Evolutionary conservation across 2,329 filamentous ascomycete genomes (phyloP).

Genomic region (Sporothrix variecibatus): DNA sequence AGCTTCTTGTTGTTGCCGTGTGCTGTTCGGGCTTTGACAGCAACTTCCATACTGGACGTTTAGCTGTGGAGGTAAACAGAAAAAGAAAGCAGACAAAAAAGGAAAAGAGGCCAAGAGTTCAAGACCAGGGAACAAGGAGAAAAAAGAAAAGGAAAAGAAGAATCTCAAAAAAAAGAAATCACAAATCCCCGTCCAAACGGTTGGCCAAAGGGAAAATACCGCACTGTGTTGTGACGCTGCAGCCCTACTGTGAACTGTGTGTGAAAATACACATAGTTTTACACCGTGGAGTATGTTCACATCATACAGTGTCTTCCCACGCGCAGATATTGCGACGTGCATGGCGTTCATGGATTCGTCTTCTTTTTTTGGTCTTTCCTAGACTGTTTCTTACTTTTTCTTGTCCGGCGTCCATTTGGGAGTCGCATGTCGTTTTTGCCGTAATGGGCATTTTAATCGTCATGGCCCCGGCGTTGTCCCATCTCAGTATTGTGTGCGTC

Average conservation of each 20-base stretch:
- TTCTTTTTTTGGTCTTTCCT: not conserved
- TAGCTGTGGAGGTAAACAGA: too few species aligned
- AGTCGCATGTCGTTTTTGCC: not conserved
- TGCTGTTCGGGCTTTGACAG: not conserved
- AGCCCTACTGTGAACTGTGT: not conserved
- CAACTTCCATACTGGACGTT: not conserved
- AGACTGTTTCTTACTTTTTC: too few species aligned
- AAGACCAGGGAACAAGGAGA: not conserved
- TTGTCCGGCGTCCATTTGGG: not conserved
- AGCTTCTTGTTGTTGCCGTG: not conserved
- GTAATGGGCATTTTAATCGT: not conserved
- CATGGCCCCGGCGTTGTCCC: too few species aligned
- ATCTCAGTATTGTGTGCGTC: not conserved
- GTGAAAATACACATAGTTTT: not conserved
- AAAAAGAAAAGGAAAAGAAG: not conserved
- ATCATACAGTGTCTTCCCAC: not conserved
- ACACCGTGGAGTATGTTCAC: not conserved
- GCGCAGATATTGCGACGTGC: not conserved
- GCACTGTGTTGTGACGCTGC: not conserved
- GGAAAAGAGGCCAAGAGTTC: not conserved
- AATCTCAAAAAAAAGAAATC: not conserved
- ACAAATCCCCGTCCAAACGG: not conserved
- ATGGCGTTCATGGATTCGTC: too few species aligned
- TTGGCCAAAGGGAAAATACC: constrained; percentile 1
- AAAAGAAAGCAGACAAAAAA: not conserved